phyloP scores from a whole-genome alignment of 2,329 filamentous ascomycete species.

The Ramichloridium luteum region DNA sequence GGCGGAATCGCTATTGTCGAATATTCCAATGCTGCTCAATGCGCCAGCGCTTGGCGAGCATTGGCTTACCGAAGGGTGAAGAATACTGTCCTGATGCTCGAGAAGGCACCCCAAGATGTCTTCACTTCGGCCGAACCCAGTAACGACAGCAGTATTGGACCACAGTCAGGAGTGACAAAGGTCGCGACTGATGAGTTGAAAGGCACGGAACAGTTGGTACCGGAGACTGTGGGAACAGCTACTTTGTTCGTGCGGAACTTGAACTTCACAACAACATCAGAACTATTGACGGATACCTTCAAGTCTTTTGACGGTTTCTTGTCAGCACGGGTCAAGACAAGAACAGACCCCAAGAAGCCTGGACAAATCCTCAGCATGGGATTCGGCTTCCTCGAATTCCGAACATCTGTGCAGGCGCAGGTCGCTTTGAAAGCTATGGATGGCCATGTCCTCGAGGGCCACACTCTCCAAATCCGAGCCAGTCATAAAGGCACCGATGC shows the following conservation, averaged over 20 bases:
- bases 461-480: constrained; percentile 71
- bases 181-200: constrained; percentile 58
- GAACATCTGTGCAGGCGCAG: constrained; percentile 61
- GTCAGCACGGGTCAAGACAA: constrained; percentile 83
- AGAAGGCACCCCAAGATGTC: constrained; percentile 79
- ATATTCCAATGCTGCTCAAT: constrained; percentile 66
- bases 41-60: constrained; percentile 69
- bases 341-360: constrained; percentile 79
- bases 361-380: constrained; percentile 90
- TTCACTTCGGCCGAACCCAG: constrained; percentile 40
- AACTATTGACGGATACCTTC: constrained; percentile 65
- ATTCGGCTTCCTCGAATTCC: constrained; percentile 89
- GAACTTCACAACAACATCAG: constrained; percentile 77
- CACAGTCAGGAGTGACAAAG: constrained; percentile 37
- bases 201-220: constrained; percentile 40
- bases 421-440: constrained; percentile 78
- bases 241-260: constrained; percentile 90
- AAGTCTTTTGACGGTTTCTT: constrained; percentile 74
- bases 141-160: constrained; percentile 4
- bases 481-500: constrained; percentile 82
- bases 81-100: constrained; percentile 80
- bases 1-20: constrained; percentile 92
- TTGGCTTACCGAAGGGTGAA: constrained; percentile 85
- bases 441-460: constrained; percentile 72
- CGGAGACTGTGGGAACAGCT: constrained; percentile 44